Evolutionary conservation across 768 basidiomycete genomes (phyloP), one percentile per base, ranked within the genome.

Genomic region (Dioszegia crocea): DNA sequence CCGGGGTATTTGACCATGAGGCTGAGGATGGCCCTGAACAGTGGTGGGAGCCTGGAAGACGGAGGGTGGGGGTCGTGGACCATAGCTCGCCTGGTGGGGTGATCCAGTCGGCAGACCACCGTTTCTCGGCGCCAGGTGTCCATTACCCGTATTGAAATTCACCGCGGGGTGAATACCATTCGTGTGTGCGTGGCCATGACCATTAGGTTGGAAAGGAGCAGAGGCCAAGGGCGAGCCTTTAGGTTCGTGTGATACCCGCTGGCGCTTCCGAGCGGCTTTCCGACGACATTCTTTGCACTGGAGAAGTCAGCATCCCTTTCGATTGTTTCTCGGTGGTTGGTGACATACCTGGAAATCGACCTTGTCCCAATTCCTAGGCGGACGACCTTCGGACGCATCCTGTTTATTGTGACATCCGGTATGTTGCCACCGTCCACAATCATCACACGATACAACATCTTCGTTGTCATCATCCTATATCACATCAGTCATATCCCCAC

Each of bases 371-470:
- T 92, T 85, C 19, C 91, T 84, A 63, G 80, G 82, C 3, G 82
- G 83, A 14, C 81, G 82, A 23, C 89, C 87, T 43, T 83, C 82
- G 21, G 80, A 77, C 29, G 78, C 76, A 74, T 93, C 91, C 27
- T 81, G 83, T 47, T 76, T 78, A 69, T 94, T 88, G 68, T 93
- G 89, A 68, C 92, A 96, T 21, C 79, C 72, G 31, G 89, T 89
- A 67, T 96, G 92, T 67, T 94, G 92, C 92, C 91, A 96, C 74
- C 85, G 85, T 14, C 81, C 82, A 75, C 92, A 96, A 27, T 77
- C 72, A 23, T 88, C 88, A 70, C 92, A 96, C 36, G 84, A 89
- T 71, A 91, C 83, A 78, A 94, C 82, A 2, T 88, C 85, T 11
- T 80, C 79, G 11, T 85, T 87, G 60, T 90, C 89, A 60, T 91